These are phyloP conservation scores for Trypanosoma platydactyli DNA, from an alignment of 208 protist species.

Conservation along the genomic window DNA sequence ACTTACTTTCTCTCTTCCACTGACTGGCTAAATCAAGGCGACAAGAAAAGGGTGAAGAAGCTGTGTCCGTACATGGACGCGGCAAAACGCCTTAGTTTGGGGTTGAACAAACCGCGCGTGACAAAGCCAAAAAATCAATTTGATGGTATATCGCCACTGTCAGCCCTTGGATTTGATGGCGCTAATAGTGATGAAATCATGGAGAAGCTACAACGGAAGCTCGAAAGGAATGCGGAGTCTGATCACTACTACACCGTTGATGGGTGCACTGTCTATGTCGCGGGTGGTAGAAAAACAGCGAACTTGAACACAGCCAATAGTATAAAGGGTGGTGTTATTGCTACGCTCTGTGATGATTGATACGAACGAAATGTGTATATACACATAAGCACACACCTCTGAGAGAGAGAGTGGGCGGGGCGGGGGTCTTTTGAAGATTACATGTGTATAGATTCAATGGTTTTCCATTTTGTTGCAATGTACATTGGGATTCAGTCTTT, in stretches of 20 bases:
- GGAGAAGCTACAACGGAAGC: constrained; percentile 50
- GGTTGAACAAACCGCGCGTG: constrained; percentile 19
- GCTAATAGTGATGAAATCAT: constrained; percentile 57
- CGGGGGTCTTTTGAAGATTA: too few relatives aligned
- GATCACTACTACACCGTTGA: constrained; percentile 74
- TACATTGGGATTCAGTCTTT: too few relatives aligned
- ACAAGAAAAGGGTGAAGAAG: constrained; percentile 34
- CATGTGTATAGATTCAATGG: too few relatives aligned
- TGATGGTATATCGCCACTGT: constrained; percentile 67
- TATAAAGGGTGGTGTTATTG: constrained; percentile 25
- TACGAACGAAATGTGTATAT: background rate
- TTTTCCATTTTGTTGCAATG: too few relatives aligned
- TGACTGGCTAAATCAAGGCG: constrained; percentile 69
- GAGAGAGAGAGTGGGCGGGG: too few relatives aligned
- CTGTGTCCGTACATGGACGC: constrained; percentile 30
- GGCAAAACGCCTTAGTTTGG: constrained; percentile 13
- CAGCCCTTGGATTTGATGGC: constrained; percentile 48
- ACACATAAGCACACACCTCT: background rate
- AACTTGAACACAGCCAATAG: constrained; percentile 12
- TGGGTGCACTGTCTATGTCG: constrained; percentile 79
- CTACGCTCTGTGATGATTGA: constrained; percentile 24
- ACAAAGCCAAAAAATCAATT: constrained; percentile 89
- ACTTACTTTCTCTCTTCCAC: constrained; percentile 62
- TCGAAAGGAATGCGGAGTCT: constrained; percentile 34
- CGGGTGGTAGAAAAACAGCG: constrained; percentile 32